phyloP scores from a whole-genome alignment of 2,329 filamentous ascomycete genomes.

The Aphanoascus verrucosus region DNA sequence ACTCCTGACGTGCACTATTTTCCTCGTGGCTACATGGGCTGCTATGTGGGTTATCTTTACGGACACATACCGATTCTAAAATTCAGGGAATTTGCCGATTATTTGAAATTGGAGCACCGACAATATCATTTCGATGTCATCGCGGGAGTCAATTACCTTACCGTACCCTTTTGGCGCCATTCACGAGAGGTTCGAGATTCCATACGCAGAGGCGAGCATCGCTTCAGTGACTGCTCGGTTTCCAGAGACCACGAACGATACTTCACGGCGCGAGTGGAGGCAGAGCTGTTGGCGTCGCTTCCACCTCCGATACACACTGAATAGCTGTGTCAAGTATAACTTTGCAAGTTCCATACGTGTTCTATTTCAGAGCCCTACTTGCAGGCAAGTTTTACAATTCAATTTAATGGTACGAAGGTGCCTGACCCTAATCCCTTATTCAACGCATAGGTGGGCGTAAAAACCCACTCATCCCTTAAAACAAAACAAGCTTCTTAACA shows the following conservation, averaged over 20 bases:
- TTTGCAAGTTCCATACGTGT: background rate
- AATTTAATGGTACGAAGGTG: background rate
- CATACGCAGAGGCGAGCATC: slow-evolving; percentile 15
- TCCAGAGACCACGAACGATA: slow-evolving; percentile 14
- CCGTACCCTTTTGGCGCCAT: slow-evolving; percentile 20
- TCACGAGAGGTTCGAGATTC: slow-evolving; percentile 14
- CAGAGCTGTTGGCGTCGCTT: slow-evolving; percentile 13
- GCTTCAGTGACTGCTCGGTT: slow-evolving; percentile 14
- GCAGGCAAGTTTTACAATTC: slow-evolving; percentile 1
- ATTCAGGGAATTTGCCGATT: slow-evolving; percentile 15
- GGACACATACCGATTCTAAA: slow-evolving; percentile 16
- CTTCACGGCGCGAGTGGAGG: slow-evolving; percentile 14
- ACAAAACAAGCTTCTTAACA: no score
- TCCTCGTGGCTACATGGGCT: slow-evolving; percentile 11
- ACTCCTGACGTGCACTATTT: slow-evolving; percentile 12
- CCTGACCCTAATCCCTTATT: no score
- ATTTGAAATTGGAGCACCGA: slow-evolving; percentile 17
- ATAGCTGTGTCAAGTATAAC: background rate
- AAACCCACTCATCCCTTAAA: no score
- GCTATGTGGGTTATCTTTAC: slow-evolving; percentile 17
- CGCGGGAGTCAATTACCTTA: slow-evolving; percentile 19
- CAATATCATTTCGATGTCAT: slow-evolving; percentile 18
- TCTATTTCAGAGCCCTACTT: background rate
- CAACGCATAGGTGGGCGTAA: no score
- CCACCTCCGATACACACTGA: slow-evolving; percentile 12